Evolutionary conservation across 352 stramenopile species (phyloP).

Genomic region (Peronospora farinosa): DNA sequence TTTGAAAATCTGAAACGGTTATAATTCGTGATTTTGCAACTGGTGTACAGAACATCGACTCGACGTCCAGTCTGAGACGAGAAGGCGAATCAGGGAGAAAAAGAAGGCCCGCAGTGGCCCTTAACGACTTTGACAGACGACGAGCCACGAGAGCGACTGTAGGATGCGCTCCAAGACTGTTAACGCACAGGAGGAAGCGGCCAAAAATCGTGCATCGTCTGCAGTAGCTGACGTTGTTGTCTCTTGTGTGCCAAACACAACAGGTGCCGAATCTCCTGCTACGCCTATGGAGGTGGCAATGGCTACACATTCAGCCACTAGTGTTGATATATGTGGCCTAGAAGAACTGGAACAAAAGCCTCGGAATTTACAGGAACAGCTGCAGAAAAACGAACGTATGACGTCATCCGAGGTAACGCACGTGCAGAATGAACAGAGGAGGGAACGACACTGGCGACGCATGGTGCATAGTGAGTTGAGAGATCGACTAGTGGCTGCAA

Average conservation of each 20-base stretch:
- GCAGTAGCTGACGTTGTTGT: constrained; percentile 2
- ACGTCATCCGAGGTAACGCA: constrained; percentile 22
- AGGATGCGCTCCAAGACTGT: constrained; percentile 23
- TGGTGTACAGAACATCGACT: constrained; percentile 17
- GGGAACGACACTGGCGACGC: constrained; percentile 31
- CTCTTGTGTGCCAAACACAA: constrained; percentile 13
- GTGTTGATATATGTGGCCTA: not conserved
- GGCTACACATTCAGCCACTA: not conserved
- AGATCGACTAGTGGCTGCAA: constrained; percentile 29
- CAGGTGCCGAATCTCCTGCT: constrained; percentile 20
- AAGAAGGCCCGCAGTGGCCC: not conserved
- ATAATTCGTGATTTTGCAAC: constrained; percentile 18
- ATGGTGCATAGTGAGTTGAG: constrained; percentile 32
- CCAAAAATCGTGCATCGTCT: constrained; percentile 1
- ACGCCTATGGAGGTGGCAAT: constrained; percentile 29
- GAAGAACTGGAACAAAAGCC: constrained; percentile 10
- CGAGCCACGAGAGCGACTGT: constrained; percentile 9
- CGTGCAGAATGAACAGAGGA: constrained; percentile 30
- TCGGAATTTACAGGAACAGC: constrained; percentile 5
- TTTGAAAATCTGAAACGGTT: constrained; percentile 6
- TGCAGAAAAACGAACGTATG: constrained; percentile 12
- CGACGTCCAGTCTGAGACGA: not conserved
- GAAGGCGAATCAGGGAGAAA: constrained; percentile 8
- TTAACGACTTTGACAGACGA: constrained; percentile 6
- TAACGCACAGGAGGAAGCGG: constrained; percentile 16